Evolutionary conservation across 306 rosid genomes (phyloP), one percentile per base, ranked within the genome.

Genomic region (Quercus rubra): DNA sequence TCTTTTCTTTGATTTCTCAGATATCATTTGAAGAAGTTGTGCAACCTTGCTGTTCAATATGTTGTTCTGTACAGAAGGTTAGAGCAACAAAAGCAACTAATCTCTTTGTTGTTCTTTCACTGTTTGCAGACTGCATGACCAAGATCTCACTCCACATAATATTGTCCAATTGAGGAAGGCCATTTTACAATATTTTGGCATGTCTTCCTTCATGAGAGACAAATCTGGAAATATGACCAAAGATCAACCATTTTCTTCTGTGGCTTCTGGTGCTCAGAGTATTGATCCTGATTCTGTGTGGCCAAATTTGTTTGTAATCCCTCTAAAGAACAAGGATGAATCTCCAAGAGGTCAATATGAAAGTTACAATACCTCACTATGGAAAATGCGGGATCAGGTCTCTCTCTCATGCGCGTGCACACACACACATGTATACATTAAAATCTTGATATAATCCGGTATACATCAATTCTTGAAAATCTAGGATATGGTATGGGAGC

Each of bases 301-400:
- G 68, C 87, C 83, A 66, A 78, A 83, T 56, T 66, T 92, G 77
- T 77, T 73, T 77, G 78, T 81, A 2, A 86, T 94, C 83, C 93
- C 94, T 66, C 78, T 62, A 14, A 91, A 87, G 87, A 86, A 71
- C 83, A 92, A 83, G 76, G 94, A 89, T 66, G 97, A 91, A 23
- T 84, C 88, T 73, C 82, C 88, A 1, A 78, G 78, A 81, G 80
- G 81, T 79, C 97, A 84, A 76, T 89, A 86, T 57, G 95, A 85
- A 82, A 91, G 97, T 75, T 84, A 74, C 78, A 69, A 75, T 78
- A 81, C 85, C 71, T 85, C 90, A 25, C 84, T 94, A 9, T 86
- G 92, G 93, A 91, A 88, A 84, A 79, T 92, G 84, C 88, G 98
- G 54, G 97, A 93, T 80, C 90, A 89, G 98, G 98, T 93, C 33